Base-by-base conservation (phyloP, 2,329 filamentous ascomycete species). In the Penicillium sp. region DNA sequence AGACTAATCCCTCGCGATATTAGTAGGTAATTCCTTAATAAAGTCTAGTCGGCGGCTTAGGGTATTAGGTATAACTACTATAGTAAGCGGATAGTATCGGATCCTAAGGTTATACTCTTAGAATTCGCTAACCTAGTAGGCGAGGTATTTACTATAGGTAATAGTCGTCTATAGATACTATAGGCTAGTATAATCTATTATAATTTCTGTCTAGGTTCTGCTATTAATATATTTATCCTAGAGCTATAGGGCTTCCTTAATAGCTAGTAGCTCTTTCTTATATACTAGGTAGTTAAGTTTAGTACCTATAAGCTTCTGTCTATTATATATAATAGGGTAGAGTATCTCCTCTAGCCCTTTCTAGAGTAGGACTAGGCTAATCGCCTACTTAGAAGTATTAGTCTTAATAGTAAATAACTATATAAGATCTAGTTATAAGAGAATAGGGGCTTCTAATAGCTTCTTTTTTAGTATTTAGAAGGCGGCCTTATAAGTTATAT, bases 1-100 rank as follows among this genome's bases (percentile, higher is more conserved):
- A 6, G 12, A 26, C 12, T 5, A 5, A 8, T 26, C 12, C 5
- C 3, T 6, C 29, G 64, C 9, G 57, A 43, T 33, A 34, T 47
- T 47, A 24, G 34, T 12, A 4, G 28, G 39, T 7, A 5, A 3
- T 34, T 3, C 9, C 4, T n/a, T 8, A 5, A 48, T 37, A 29
- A 48, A 26, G 27, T 49, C 13, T 3, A 7, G 38, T 3, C 9
- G 9, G 0, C 7, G 3, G 24, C 36, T 49, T 29, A 49, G 18
- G 2, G n/a, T 11, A 32, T 45, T 6, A 0, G 13, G 26, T 3
- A 49, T 24, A 29, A 49, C 9, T 3, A 25, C 28, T 2, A 44
- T n/a, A 0, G 29, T 13, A 2, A 40, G 12, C 3, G 3, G 18
- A 18, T 18, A 18, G 18, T 18, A 18, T 18, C 3, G 3, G 18